Conservation (phyloP, 1,284 basidiomycete species). For the Cryptococcus wingfieldii region DNA sequence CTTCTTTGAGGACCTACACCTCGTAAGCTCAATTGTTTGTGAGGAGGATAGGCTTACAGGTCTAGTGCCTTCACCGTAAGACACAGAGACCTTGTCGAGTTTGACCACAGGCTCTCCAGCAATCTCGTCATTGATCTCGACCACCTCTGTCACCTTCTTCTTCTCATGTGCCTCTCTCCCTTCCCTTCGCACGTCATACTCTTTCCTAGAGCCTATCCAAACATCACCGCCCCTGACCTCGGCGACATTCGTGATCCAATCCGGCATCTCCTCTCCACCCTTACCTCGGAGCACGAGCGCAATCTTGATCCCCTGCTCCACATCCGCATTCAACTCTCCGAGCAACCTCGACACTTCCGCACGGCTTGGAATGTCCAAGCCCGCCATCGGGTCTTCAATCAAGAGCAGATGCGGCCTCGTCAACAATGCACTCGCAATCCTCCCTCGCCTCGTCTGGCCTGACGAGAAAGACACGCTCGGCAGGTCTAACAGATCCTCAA, state of each 20-base stretch:
- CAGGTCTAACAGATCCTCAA: constrained; percentile 65
- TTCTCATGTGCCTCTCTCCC: neutral
- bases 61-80: constrained; percentile 61
- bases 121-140: constrained; percentile 29
- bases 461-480: constrained; percentile 81
- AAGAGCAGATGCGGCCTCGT: constrained; percentile 65
- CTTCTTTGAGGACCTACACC: constrained; percentile 62
- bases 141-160: constrained; percentile 55
- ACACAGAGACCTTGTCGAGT: constrained; percentile 64
- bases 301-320: constrained; percentile 50
- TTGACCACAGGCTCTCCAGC: constrained; percentile 55
- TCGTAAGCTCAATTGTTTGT: neutral
- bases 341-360: constrained; percentile 35
- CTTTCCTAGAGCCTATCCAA: constrained; percentile 52
- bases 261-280: constrained; percentile 70
- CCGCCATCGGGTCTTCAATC: constrained; percentile 70
- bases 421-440: constrained; percentile 75
- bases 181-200: constrained; percentile 39
- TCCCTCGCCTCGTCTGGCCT: constrained; percentile 82
- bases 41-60: constrained; percentile 13
- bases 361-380: constrained; percentile 43
- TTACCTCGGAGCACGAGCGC: constrained; percentile 70
- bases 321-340: constrained; percentile 35
- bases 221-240: constrained; percentile 57
- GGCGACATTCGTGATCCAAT: constrained; percentile 71